Conservation (phyloP, 805 yeast species). For the Peterozyma toletana region DNA sequence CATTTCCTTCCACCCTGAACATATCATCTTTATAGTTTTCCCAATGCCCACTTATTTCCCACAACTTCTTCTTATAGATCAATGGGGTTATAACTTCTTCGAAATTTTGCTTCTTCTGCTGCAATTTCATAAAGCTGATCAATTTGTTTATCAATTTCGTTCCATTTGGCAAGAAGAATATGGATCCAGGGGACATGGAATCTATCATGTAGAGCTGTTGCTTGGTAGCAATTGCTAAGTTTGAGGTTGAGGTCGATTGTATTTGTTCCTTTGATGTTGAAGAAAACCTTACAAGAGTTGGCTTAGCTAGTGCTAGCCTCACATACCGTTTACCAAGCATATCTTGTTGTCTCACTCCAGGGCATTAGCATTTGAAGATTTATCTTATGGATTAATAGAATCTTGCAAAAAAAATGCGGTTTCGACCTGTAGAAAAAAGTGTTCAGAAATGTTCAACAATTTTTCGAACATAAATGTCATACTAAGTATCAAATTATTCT, state of each 20-base stretch:
- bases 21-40: constrained; percentile 88
- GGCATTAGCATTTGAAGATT: too few relatives aligned
- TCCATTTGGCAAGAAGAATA: constrained; percentile 91
- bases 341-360: too few relatives aligned
- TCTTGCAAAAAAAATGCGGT: too few relatives aligned
- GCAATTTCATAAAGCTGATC: constrained; percentile 76
- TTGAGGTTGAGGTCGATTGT: constrained; percentile 23
- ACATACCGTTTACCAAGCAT: too few relatives aligned
- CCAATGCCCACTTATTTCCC: constrained; percentile 97
- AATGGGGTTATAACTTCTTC: constrained; percentile 91
- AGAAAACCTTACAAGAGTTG: too few relatives aligned
- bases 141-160: constrained; percentile 77
- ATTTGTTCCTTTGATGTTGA: too few relatives aligned
- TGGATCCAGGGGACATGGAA: constrained; percentile 81
- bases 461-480: too few relatives aligned
- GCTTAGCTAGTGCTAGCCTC: too few relatives aligned
- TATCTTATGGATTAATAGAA: too few relatives aligned
- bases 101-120: constrained; percentile 75
- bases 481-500: too few relatives aligned
- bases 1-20: constrained; percentile 76
- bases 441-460: too few relatives aligned
- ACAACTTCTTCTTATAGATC: constrained; percentile 71
- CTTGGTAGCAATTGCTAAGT: constrained; percentile 41
- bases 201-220: constrained; percentile 79
- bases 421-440: too few relatives aligned